Evolutionary conservation across 768 basidiomycete species (phyloP), one percentile per base, ranked within the genome.

Genomic region (Jaapia argillacea): DNA sequence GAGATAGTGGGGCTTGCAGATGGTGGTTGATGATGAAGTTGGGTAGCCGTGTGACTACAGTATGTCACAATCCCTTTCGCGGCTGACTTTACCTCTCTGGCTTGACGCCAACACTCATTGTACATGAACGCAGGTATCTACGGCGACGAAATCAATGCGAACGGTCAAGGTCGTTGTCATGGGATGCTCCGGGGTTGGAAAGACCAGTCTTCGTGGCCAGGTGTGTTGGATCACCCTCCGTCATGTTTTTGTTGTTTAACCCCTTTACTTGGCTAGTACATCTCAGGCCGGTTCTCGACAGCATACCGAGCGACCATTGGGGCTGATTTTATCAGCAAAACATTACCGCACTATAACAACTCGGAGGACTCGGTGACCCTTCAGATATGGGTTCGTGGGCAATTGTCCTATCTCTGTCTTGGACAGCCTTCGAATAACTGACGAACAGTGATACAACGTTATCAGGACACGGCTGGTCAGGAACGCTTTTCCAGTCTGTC

Each of bases 241-340:
- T 38, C 12, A 18, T 18, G 44, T 13, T 41, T 18, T 16, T n/a
- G 14, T 46, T 43, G 24, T 37, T 37, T 20, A 24, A 36, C 31
- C 21, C 26, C 36, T 12, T 40, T 21, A 7, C 24, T 28, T 24
- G 33, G 28, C 23, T 51, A 89, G 79, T 91, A 84, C 57, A 78
- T 88, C 51, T 79, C 82, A 6, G 77, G 79, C 22, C 74, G 72
- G 10, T 91, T 90, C 60, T 78, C 82, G 3, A 75, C 72, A 2
- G 77, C 78, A 6, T 91, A 91, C 59, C 69, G 85, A 39, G 82
- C 88, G 1, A 92, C 89, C 2, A 90, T 93, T 33, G 89, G 88
- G 16, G 79, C 83, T n/a, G 88, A 92, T 61, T 92, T 91, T 45
- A 85, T 89, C 40, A 72, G 79, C 0, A 89, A 88, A 58, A 76